Evolutionary conservation across 306 rosid species (phyloP).

Genomic region (Leucaena leucocephala): DNA sequence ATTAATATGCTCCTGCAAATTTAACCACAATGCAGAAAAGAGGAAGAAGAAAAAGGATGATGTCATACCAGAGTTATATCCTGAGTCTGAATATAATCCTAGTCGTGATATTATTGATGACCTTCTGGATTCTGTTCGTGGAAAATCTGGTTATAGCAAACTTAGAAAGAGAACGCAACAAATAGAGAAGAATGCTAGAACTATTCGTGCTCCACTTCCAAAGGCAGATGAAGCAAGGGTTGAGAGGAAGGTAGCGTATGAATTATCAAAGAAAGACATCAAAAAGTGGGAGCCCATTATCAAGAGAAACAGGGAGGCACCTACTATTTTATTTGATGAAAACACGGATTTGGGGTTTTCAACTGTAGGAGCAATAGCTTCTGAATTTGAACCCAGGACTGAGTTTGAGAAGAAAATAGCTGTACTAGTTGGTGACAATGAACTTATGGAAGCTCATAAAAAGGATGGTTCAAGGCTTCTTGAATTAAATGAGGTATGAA

Average conservation of each 20-base stretch:
- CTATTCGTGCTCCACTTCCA: conserved; percentile 67
- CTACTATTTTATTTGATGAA: conserved; percentile 67
- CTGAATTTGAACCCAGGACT: conserved; percentile 85
- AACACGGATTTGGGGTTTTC: conserved; percentile 69
- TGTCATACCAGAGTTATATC: conserved; percentile 73
- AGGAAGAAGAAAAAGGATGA: conserved; percentile 50
- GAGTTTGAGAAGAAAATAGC: conserved; percentile 87
- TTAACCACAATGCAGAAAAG: conserved; percentile 47
- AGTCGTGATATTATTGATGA: conserved; percentile 68
- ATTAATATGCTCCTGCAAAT: conserved; percentile 2
- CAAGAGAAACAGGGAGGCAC: conserved; percentile 80
- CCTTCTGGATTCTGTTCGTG: conserved; percentile 70
- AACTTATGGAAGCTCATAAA: conserved; percentile 75
- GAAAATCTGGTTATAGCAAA: conserved; percentile 57
- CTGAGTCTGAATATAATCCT: conserved; percentile 89
- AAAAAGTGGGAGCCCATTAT: conserved; percentile 75
- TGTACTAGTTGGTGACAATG: conserved; percentile 56
- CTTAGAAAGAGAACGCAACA: conserved; percentile 58
- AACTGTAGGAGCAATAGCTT: conserved; percentile 88
- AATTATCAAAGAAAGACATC: conserved; percentile 59
- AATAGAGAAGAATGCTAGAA: conserved; percentile 51
- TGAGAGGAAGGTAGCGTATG: conserved; percentile 74
- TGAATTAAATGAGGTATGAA: conserved; percentile 73
- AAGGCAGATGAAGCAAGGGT: conserved; percentile 59
- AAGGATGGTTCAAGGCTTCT: conserved; percentile 86